A percentile compares a stretch with the other conserved stretches of the same genome.
Evolutionary conservation across 2,329 filamentous ascomycete genomes (phyloP).

Genomic region (Blumeria graminis): DNA sequence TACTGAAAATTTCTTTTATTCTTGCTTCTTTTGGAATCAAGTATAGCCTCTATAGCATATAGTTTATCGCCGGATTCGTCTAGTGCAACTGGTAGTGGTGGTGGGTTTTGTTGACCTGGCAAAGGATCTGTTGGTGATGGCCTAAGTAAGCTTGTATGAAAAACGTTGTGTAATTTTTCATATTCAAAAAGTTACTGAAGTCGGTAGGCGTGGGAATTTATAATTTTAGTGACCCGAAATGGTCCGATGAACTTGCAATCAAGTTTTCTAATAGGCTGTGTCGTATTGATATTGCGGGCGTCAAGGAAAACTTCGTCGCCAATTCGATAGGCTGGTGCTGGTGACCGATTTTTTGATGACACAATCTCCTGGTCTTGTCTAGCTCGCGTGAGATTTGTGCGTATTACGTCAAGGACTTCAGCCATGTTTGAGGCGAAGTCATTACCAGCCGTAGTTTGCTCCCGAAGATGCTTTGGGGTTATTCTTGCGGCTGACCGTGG

Average conservation of each 20-base stretch:
- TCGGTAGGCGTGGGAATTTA: neutral
- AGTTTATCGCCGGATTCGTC: neutral
- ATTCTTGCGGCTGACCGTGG: neutral
- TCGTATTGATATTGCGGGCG: slow-evolving; percentile 1
- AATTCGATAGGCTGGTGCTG: neutral
- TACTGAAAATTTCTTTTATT: neutral
- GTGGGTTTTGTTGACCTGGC: neutral
- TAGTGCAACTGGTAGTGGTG: neutral
- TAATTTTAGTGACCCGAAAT: neutral
- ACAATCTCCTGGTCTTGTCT: neutral
- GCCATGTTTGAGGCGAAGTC: neutral
- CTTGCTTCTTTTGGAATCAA: neutral
- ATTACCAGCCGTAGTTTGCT: neutral
- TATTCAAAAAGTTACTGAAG: neutral
- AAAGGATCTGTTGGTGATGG: neutral
- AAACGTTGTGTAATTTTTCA: neutral
- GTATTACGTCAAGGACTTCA: neutral
- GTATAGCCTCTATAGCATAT: neutral
- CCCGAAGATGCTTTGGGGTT: neutral
- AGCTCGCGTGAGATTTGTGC: neutral
- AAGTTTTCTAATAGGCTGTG: neutral
- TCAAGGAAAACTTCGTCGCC: slow-evolving; percentile 1
- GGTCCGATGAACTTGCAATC: slow-evolving; percentile 1
- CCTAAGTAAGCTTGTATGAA: neutral
- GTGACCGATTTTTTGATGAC: neutral